Evolutionary conservation across 2,329 filamentous ascomycete genomes (phyloP).

Genomic region (Nemania sp.): DNA sequence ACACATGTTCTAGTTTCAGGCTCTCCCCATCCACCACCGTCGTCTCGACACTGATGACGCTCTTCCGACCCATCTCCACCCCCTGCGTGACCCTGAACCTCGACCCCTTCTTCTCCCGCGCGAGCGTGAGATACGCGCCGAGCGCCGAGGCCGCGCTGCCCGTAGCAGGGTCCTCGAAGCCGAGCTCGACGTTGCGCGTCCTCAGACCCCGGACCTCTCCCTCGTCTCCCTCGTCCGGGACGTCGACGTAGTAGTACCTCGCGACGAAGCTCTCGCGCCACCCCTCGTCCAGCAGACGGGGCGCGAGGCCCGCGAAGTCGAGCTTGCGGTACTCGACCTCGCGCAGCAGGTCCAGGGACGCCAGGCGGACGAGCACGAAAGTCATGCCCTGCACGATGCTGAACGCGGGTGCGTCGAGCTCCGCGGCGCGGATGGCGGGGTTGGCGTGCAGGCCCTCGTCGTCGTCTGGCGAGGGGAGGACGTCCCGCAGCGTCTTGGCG

Average conservation of each 20-base stretch:
- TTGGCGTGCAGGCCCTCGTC: conserved; percentile 30
- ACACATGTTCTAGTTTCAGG: conserved; percentile 34
- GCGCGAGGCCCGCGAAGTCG: conserved; percentile 39
- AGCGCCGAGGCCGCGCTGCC: conserved; percentile 66
- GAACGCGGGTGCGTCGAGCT: conserved; percentile 52
- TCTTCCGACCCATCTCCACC: conserved; percentile 68
- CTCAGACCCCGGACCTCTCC: conserved; percentile 45
- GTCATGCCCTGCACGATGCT: conserved; percentile 76
- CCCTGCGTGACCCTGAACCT: conserved; percentile 65
- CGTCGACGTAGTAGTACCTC: conserved; percentile 63
- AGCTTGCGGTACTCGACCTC: conserved; percentile 42
- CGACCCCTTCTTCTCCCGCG: conserved; percentile 37
- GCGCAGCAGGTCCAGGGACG: conserved; percentile 62
- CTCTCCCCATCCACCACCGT: conserved; percentile 14
- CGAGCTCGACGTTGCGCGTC: conserved; percentile 62
- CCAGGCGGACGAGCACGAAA: conserved; percentile 68
- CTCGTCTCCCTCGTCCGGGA: conserved; percentile 36
- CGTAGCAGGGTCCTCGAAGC: conserved; percentile 62
- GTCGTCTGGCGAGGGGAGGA: conserved; percentile 29
- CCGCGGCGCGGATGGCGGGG: conserved; percentile 33
- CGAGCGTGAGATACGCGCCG: conserved; percentile 56
- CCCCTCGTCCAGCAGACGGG: conserved; percentile 53
- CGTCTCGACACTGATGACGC: conserved; percentile 55
- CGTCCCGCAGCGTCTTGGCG: conserved; percentile 44
- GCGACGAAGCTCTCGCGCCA: conserved; percentile 60